Conservation (phyloP, 192 early-diverging fungal genomes). For the Thoreauomyces humboldtii region DNA sequence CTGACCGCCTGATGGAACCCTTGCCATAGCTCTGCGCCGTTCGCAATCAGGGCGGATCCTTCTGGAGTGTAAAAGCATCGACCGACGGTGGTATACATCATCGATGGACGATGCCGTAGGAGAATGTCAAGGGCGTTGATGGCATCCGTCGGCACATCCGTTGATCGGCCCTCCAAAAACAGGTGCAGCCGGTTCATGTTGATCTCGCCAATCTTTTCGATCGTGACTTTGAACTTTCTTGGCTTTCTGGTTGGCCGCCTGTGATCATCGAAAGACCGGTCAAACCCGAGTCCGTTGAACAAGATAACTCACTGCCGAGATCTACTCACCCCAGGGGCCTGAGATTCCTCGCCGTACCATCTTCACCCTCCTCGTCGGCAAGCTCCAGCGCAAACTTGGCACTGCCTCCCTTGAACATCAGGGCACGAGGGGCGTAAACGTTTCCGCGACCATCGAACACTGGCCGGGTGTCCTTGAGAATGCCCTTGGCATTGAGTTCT, state of each 20-base stretch:
- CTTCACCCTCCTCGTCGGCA: constrained; percentile 48
- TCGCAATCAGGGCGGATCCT: constrained; percentile 47
- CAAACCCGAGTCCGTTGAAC: too few species aligned
- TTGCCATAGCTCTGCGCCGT: constrained; percentile 88
- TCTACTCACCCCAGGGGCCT: too few species aligned
- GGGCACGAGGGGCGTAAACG: constrained; percentile 58
- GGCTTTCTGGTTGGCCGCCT: too few species aligned
- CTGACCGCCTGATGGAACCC: constrained; percentile 91
- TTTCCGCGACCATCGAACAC: constrained; percentile 86
- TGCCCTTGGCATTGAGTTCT: constrained; percentile 40
- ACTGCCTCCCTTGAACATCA: constrained; percentile 58
- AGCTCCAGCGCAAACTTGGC: constrained; percentile 59
- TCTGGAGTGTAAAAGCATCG: constrained; percentile 88
- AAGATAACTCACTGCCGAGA: too few species aligned
- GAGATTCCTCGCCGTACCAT: constrained; percentile 34
- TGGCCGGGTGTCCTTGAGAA: constrained; percentile 59
- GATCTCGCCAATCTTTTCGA: constrained; percentile 66
- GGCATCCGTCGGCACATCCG: constrained; percentile 53
- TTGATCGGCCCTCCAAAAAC: constrained; percentile 42
- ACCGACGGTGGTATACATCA: constrained; percentile 74
- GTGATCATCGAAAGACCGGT: too few species aligned
- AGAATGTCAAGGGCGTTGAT: constrained; percentile 70
- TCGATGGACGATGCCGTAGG: constrained; percentile 75
- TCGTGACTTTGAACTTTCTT: constrained; percentile 60
- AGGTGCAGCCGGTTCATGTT: constrained; percentile 50